Evolutionary conservation across 2,329 filamentous ascomycete genomes (phyloP).

Genomic region (Hirsutella thompsonii): DNA sequence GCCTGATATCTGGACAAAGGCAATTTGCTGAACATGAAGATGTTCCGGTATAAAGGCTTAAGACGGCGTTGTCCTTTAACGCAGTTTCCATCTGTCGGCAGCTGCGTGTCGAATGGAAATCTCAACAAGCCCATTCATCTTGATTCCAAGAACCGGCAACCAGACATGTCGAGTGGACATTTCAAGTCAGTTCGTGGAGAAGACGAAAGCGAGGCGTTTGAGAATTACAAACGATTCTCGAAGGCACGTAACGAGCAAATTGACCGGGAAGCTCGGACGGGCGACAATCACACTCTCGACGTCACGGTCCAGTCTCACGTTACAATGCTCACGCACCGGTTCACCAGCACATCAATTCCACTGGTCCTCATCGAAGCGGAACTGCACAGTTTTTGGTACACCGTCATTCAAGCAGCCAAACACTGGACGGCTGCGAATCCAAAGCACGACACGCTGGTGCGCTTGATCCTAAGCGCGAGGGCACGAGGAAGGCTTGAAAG

Average conservation of each 20-base stretch:
- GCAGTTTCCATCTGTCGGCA: too few relatives aligned
- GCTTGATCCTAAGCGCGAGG: constrained; percentile 1
- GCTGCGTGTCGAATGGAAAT: too few relatives aligned
- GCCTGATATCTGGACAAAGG: too few relatives aligned
- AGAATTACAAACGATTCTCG: not conserved
- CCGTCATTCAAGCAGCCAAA: constrained; percentile 1
- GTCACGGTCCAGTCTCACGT: constrained; percentile 1
- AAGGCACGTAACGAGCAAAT: not conserved
- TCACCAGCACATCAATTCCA: not conserved
- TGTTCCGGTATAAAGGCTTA: too few relatives aligned
- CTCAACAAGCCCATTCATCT: too few relatives aligned
- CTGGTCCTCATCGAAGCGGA: constrained; percentile 1
- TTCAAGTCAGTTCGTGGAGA: too few relatives aligned
- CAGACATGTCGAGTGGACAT: too few relatives aligned
- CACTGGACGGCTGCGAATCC: constrained; percentile 1
- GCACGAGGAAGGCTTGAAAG: constrained; percentile 1
- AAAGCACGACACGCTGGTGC: constrained; percentile 2
- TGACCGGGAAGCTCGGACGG: not conserved
- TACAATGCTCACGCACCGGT: not conserved
- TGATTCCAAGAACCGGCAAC: too few relatives aligned
- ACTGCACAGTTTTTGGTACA: constrained; percentile 1
- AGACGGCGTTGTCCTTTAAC: too few relatives aligned
- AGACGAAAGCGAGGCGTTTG: too few relatives aligned
- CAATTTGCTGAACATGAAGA: too few relatives aligned
- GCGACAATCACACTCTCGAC: constrained; percentile 1